Base-by-base conservation (phyloP, 192 early-diverging fungal genomes). In the Rhizophagus clarus region DNA sequence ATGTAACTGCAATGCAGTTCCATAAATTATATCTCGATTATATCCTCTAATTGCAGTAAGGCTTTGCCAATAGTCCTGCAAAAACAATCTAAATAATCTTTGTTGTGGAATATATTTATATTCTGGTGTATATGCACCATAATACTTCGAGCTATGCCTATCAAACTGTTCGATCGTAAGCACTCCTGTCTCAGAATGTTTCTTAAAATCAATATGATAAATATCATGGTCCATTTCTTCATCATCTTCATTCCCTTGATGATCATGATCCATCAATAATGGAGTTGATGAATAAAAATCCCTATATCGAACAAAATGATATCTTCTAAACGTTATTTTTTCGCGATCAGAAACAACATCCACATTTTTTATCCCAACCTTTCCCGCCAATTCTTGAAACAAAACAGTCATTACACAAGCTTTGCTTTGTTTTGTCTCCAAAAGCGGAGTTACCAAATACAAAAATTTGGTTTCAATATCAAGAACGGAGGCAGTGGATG, bases 121-220 rank as follows among this genome's bases (percentile, higher is more conserved):
- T 42, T 77, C 75, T 66, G 61, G 61, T 22, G 61, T 51, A 28
- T 64, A 77, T 45, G 60, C 62, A 24, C 75, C 75, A 64, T 77
- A 77, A 40, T 47, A 77, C 12, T 77, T 61, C 3, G 62, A 66
- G 22, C 24, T 51, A 40, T 77, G 75, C 22, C 24, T 42, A 24
- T 64, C 75, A 77, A 77, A 77, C 26, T 64, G 34, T 77, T 77
- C 75, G 8, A 45, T 28, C 9, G 75, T 66, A 15, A 77, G 60
- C 22, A 77, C 62, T 12, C 75, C 75, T 3, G 75, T 77, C 45
- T 61, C 62, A 24, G 75, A 77, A 66, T 77, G 75, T 63, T 77
- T 77, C 40, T 77, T n/a, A 77, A 77, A 77, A 66, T 77, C 75
- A 14, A 77, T 77, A 77, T 64, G 49, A 77, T 77, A 77, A 40